Percentiles rank a stretch among this genome's conserved stretches.
Evolutionary conservation across 495 filamentous ascomycete genomes (phyloP).

Genomic region (Tuber borchii): DNA sequence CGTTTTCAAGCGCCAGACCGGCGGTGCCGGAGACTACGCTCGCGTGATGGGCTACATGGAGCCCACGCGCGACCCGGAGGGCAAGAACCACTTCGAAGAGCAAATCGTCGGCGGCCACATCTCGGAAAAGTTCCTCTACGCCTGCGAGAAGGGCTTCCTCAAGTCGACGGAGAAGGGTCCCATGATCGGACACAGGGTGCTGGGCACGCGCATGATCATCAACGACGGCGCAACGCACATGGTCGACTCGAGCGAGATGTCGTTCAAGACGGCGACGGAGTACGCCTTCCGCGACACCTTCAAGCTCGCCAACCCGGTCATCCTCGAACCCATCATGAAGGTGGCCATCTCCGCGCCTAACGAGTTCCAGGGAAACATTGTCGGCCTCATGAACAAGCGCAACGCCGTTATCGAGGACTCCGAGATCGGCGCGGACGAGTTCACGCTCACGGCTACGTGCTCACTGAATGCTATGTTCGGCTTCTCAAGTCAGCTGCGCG

Average conservation of each 20-base stretch:
- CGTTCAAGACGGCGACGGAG: constrained; percentile 95
- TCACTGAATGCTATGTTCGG: constrained; percentile 96
- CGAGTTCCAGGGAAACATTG: constrained; percentile 96
- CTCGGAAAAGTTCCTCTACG: constrained; percentile 89
- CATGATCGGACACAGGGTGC: constrained; percentile 84
- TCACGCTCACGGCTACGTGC: constrained; percentile 89
- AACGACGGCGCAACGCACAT: constrained; percentile 97
- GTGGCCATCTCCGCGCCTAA: constrained; percentile 89
- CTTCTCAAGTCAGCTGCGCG: constrained; percentile 80
- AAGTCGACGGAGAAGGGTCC: constrained; percentile 79
- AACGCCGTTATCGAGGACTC: constrained; percentile 92
- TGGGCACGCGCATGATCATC: constrained; percentile 83
- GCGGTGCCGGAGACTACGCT: constrained; percentile 93
- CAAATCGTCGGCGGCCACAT: constrained; percentile 84
- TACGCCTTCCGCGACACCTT: constrained; percentile 98
- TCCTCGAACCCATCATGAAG: constrained; percentile 98
- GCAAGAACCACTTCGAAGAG: constrained; percentile 76
- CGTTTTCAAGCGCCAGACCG: constrained; percentile 90
- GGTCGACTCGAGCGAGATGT: constrained; percentile 95
- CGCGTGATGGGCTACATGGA: constrained; percentile 91
- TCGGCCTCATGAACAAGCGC: constrained; percentile 92
- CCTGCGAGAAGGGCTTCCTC: constrained; percentile 94
- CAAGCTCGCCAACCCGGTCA: constrained; percentile 62
- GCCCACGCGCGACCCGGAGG: constrained; percentile 60
- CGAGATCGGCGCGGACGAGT: constrained; percentile 90